These are phyloP conservation scores for Sugiyamaella smithiae DNA, from an alignment of 805 yeast species.

Conservation along the genomic window DNA sequence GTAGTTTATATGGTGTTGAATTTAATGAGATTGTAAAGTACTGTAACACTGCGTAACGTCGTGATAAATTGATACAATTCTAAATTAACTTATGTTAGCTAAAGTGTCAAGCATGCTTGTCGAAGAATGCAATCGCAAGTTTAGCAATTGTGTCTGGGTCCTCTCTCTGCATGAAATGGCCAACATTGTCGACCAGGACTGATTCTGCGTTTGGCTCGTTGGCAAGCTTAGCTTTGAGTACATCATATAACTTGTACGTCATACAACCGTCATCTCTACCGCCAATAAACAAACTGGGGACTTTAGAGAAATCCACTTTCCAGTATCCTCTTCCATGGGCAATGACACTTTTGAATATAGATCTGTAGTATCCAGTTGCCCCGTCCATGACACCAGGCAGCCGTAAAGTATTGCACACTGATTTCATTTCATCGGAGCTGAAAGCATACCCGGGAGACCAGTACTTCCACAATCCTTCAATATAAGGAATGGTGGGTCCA, in stretches of 20 bases:
- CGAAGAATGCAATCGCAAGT: constrained; percentile 15
- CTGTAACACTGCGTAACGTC: too few relatives aligned
- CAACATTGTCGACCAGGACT: constrained; percentile 22
- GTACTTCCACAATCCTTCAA: constrained; percentile 24
- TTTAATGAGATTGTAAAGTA: too few relatives aligned
- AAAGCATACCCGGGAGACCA: constrained; percentile 29
- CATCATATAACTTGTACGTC: constrained; percentile 19
- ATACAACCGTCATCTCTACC: constrained; percentile 28
- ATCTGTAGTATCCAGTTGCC: constrained; percentile 30
- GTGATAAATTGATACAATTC: too few relatives aligned
- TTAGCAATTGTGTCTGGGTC: constrained; percentile 24
- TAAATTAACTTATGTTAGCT: too few relatives aligned
- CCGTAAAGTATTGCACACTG: constrained; percentile 21
- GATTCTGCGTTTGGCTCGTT: constrained; percentile 17
- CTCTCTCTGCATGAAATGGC: constrained; percentile 32
- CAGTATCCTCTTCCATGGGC: not conserved
- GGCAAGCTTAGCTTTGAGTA: constrained; percentile 11
- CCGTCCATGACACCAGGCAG: constrained; percentile 27
- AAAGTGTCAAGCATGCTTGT: not conserved
- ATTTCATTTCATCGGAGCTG: constrained; percentile 18
- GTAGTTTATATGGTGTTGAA: too few relatives aligned
- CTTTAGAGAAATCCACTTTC: constrained; percentile 21
- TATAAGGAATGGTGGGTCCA: constrained; percentile 18
- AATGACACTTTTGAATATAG: not conserved
- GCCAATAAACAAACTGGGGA: constrained; percentile 22